Conservation (phyloP, 2,329 filamentous ascomycete genomes). For the Pestalotiopsis sp. region DNA sequence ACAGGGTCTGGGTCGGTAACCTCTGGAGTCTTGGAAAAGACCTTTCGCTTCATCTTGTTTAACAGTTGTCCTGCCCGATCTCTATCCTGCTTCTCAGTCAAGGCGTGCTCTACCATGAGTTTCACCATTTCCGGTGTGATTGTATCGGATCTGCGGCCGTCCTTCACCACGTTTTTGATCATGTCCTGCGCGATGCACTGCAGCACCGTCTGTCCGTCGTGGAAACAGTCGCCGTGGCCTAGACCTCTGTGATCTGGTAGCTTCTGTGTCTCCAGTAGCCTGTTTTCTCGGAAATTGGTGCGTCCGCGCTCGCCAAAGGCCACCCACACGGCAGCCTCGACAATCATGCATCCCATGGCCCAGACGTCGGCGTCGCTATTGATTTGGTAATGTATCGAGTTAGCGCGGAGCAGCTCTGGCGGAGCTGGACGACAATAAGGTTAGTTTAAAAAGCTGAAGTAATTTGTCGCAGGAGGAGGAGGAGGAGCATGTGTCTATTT, state of each 20-base stretch:
- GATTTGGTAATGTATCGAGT: not conserved
- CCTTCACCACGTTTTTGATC: not conserved
- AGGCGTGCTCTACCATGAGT: not conserved
- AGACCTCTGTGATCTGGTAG: not conserved
- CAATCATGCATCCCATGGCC: not conserved
- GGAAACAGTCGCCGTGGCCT: not conserved
- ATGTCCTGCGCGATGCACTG: not conserved
- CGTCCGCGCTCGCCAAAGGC: not conserved
- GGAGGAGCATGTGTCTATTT: not conserved
- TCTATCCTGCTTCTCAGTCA: not conserved
- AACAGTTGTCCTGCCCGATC: not conserved
- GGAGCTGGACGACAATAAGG: not conserved
- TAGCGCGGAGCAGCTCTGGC: not conserved
- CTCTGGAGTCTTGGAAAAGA: too few relatives aligned
- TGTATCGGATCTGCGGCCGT: not conserved
- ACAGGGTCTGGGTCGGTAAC: too few relatives aligned
- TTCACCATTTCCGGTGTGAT: not conserved
- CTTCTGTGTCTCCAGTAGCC: not conserved
- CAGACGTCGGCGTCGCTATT: not conserved
- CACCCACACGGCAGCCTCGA: not conserved
- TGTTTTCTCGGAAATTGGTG: not conserved
- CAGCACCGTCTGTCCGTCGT: not conserved
- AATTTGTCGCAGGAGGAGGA: not conserved
- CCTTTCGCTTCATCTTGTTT: not conserved
- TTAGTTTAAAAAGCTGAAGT: too few relatives aligned